A percentile compares a stretch with the other conserved stretches of the same genome.
Conservation (phyloP, 805 yeast species). For the Wickerhamiella shivajii region DNA sequence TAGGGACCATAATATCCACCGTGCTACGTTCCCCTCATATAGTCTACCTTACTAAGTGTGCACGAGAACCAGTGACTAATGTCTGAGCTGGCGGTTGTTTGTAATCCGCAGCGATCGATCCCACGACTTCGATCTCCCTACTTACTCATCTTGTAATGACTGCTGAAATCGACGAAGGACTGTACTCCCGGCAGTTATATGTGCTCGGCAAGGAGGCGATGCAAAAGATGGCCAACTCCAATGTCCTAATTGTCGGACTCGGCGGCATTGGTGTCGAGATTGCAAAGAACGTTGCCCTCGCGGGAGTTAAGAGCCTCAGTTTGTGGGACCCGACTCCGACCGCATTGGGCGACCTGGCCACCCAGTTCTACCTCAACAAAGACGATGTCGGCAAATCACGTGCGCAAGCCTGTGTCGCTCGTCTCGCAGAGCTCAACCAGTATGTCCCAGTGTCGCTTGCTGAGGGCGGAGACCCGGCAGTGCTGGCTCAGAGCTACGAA, state of each 20-base stretch:
- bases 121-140: background rate
- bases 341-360: conserved; percentile 55
- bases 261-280: conserved; percentile 92
- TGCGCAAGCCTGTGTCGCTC: conserved; percentile 53
- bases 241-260: conserved; percentile 80
- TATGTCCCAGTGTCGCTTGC: conserved; percentile 77
- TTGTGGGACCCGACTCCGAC: conserved; percentile 70
- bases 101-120: background rate
- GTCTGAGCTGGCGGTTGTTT: too few relatives aligned
- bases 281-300: conserved; percentile 90
- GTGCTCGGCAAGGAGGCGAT: conserved; percentile 97
- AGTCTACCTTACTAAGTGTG: too few relatives aligned
- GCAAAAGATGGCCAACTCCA: conserved; percentile 90
- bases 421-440: conserved; percentile 67
- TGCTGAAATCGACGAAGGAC: conserved; percentile 63
- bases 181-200: conserved; percentile 89
- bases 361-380: conserved; percentile 72
- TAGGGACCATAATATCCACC: conserved; percentile 1
- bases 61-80: too few relatives aligned
- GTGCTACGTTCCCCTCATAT: too few relatives aligned
- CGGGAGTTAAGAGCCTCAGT: conserved; percentile 88
- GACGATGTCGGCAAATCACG: conserved; percentile 65
- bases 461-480: conserved; percentile 33
- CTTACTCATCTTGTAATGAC: background rate
- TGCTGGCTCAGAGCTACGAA: conserved; percentile 41